Evolutionary conservation across 1,284 basidiomycete genomes (phyloP).

Genomic region (Gymnopus androsaceus): DNA sequence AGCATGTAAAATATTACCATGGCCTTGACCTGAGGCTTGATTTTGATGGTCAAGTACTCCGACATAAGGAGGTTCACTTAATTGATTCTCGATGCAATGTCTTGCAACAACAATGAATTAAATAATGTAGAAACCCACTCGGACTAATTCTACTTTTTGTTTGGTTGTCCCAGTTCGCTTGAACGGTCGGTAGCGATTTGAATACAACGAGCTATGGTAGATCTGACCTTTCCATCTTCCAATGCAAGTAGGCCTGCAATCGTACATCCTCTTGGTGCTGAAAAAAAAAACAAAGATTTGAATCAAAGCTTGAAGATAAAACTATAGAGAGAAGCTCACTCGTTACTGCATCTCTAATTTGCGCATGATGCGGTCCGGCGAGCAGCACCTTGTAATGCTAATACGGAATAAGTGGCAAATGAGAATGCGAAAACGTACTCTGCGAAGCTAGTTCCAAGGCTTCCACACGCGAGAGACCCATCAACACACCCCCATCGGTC

Average conservation of each 20-base stretch:
- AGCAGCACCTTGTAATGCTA: slow-evolving; percentile 96
- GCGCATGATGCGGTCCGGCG: slow-evolving; percentile 91
- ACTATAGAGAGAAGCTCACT: too few relatives aligned
- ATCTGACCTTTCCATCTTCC: slow-evolving; percentile 93
- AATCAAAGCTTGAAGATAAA: background rate
- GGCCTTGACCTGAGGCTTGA: too few relatives aligned
- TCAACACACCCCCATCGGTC: slow-evolving; percentile 99
- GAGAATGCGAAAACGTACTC: slow-evolving; percentile 55
- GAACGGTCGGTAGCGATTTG: slow-evolving; percentile 91
- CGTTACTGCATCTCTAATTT: slow-evolving; percentile 96
- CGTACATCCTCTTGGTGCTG: slow-evolving; percentile 97
- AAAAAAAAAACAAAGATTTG: slow-evolving; percentile 12
- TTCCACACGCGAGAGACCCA: slow-evolving; percentile 94
- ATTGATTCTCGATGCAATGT: too few relatives aligned
- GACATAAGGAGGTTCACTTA: too few relatives aligned
- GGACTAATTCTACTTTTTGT: slow-evolving; percentile 28
- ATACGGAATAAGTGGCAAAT: slow-evolving; percentile 5
- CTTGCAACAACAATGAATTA: too few relatives aligned
- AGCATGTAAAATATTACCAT: too few relatives aligned
- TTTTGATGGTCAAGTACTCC: too few relatives aligned
- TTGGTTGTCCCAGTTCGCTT: slow-evolving; percentile 72
- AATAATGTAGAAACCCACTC: too few relatives aligned
- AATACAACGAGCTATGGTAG: slow-evolving; percentile 94
- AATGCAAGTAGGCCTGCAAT: slow-evolving; percentile 95
- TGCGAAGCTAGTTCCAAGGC: slow-evolving; percentile 95